Evolutionary conservation across 2,329 filamentous ascomycete genomes (phyloP), one percentile per base, ranked within the genome.

Genomic region (Fusarium nodosum): DNA sequence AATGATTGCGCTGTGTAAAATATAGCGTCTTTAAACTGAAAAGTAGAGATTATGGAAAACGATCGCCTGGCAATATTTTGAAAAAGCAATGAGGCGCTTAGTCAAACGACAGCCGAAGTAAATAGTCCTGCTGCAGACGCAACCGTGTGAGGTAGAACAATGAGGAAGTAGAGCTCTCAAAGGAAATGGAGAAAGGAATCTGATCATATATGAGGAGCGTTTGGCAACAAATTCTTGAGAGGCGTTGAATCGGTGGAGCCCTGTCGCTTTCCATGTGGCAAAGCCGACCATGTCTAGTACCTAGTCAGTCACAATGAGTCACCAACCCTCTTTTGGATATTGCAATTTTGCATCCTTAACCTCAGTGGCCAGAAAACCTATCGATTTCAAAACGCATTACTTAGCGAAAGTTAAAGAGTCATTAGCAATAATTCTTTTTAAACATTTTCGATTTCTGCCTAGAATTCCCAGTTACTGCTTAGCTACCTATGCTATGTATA

Each of bases 1-100:
- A 70, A 61, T 72, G 55, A 39, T 67, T 75, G 73, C 73, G 73
- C 74, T 74, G 55, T 75, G 55, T 64, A 63, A 51, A 51, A 65
- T 72, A 75, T 74, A 75, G 74, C 74, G 74, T 72, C 74, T 75
- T 75, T 69, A 72, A 72, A 73, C 48, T 65, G 58, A n/a, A 50
- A 51, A 56, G 57, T 46, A 58, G 62, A 54, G 20, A 69, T 58
- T 60, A 51, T 44, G 62, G 53, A 30, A n/a, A 59, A 26, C 31
- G 50, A 54, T 55, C 12, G 50, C 48, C 41, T 36, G 38, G 55
- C 46, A 34, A 28, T 28, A 38, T 18, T 28, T 18, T 28, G 7
- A 10, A n/a, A 20, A 51, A 39, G 24, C 15, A 56, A 31, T 20
- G 50, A 24, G 50, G 41, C 50, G 39, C 45, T 52, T 38, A 56